Conservation (phyloP, 2,329 filamentous ascomycete species). For the Eutypa lata region DNA sequence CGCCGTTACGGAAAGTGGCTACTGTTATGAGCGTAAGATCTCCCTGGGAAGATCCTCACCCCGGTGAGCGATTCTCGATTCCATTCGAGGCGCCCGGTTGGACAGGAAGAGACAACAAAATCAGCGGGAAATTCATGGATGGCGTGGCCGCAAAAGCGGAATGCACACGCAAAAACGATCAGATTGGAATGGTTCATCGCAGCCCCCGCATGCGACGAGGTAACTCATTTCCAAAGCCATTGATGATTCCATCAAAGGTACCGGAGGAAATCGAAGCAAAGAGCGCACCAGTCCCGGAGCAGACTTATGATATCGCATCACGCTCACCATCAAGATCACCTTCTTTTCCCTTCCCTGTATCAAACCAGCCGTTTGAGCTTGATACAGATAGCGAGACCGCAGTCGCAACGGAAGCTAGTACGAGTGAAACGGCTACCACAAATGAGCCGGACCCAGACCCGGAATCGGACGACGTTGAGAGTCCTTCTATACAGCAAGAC, state of each 20-base stretch:
- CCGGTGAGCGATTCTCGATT: conserved; percentile 38
- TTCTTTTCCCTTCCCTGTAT: conserved; percentile 14
- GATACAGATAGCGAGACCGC: conserved; percentile 26
- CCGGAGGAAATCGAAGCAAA: conserved; percentile 19
- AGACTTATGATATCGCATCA: conserved; percentile 3
- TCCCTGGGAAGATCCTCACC: conserved; percentile 44
- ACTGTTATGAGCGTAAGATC: conserved; percentile 13
- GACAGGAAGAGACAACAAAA: conserved; percentile 14
- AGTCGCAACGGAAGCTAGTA: conserved; percentile 13
- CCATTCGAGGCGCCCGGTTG: conserved; percentile 22
- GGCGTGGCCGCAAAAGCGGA: conserved; percentile 49
- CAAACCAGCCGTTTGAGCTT: conserved; percentile 16
- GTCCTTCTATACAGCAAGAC: conserved; percentile 24
- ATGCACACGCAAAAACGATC: conserved; percentile 20
- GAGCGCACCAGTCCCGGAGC: conserved; percentile 17
- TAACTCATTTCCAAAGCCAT: conserved; percentile 22
- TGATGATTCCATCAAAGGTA: conserved; percentile 29
- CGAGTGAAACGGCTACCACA: not conserved
- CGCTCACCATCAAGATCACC: conserved; percentile 12
- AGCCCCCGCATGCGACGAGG: conserved; percentile 22
- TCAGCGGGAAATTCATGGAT: conserved; percentile 33
- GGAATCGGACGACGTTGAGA: conserved; percentile 23
- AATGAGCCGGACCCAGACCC: conserved; percentile 17
- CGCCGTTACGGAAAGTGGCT: conserved; percentile 17
- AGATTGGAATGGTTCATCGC: conserved; percentile 18